phyloP scores from a whole-genome alignment of 106 monocot genomes.

The Dendrobium catenatum region DNA sequence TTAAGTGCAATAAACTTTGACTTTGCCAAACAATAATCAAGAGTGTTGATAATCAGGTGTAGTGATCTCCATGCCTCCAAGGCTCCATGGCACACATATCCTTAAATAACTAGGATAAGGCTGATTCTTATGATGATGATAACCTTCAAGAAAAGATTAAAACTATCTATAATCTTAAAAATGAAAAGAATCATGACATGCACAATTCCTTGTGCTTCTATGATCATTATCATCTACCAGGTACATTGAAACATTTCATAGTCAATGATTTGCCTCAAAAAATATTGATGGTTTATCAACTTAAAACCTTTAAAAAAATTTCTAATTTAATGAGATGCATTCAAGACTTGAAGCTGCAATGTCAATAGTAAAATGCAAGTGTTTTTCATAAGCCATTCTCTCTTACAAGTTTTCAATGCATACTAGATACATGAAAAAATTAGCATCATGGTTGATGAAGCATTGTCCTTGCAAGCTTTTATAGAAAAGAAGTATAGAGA shows the following conservation, averaged over 20 bases:
- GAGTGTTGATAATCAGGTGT: background rate
- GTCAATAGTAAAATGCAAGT: no score
- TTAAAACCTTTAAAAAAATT: background rate
- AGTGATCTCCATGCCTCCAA: background rate
- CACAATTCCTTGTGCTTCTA: no score
- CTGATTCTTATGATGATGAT: background rate
- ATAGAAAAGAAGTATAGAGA: background rate
- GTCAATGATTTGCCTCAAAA: background rate
- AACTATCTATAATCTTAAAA: background rate
- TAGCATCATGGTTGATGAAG: background rate
- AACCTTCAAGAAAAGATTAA: background rate
- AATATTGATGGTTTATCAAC: background rate
- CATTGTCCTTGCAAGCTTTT: background rate
- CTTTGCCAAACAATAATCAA: background rate
- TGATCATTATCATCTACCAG: no score
- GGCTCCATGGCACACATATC: background rate
- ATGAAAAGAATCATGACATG: no score
- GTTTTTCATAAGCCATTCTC: no score
- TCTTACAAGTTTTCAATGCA: no score
- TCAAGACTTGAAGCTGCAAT: background rate
- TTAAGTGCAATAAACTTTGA: background rate
- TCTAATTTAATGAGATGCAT: background rate
- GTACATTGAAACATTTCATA: no score
- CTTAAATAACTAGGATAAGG: background rate
- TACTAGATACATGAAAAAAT: no score